These are phyloP conservation scores for Sugiyamaella neomexicana DNA, from an alignment of 1,139 yeast genomes.

Conservation along the genomic window DNA sequence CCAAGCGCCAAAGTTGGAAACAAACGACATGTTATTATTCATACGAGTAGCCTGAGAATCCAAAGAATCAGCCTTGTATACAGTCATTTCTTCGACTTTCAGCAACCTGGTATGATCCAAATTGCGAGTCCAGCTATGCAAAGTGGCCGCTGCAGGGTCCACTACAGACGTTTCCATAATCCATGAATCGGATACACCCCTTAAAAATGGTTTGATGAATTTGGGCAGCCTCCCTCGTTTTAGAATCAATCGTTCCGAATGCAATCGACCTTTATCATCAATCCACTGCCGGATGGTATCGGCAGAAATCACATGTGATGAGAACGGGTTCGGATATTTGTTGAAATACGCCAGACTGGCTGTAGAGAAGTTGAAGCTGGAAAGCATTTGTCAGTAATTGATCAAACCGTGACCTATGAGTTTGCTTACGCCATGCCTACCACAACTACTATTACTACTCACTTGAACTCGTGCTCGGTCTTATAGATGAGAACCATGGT, in stretches of 20 bases:
- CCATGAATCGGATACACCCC: conserved; percentile 74
- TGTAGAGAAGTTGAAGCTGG: conserved; percentile 32
- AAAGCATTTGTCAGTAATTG: not conserved
- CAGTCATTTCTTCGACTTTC: conserved; percentile 74
- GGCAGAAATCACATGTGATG: conserved; percentile 81
- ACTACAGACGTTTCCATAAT: conserved; percentile 78
- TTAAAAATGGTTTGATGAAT: conserved; percentile 77
- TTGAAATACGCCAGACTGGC: conserved; percentile 33
- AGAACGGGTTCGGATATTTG: conserved; percentile 56
- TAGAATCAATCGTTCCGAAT: conserved; percentile 71
- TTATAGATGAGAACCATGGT: conserved; percentile 28
- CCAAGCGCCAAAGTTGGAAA: conserved; percentile 59
- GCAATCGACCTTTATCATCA: conserved; percentile 58
- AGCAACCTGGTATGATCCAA: conserved; percentile 81
- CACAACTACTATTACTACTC: not conserved
- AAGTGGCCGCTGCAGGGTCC: conserved; percentile 56
- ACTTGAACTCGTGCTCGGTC: conserved; percentile 19
- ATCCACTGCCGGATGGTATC: conserved; percentile 69
- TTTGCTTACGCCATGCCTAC: not conserved
- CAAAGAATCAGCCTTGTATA: conserved; percentile 45
- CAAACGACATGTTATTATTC: conserved; percentile 58
- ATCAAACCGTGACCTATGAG: not conserved
- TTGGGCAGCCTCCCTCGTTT: conserved; percentile 81
- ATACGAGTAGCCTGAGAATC: conserved; percentile 26
- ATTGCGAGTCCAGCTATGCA: conserved; percentile 77